A percentile compares a stretch with the other conserved stretches of the same genome.
Evolutionary conservation across 257 asterid genomes (phyloP).

Genomic region (Solanum phureja): DNA sequence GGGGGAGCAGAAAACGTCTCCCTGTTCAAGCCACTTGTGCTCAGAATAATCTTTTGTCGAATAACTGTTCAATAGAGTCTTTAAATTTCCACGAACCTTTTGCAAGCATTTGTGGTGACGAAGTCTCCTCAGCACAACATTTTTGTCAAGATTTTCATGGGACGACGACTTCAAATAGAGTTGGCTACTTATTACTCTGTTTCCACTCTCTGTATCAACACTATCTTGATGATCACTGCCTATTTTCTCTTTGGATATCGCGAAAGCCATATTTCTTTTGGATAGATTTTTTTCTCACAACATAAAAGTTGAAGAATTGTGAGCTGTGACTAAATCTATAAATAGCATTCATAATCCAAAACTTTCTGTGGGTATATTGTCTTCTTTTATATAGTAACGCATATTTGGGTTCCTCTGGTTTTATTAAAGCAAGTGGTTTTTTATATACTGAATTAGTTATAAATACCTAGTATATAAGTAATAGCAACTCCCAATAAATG

Average conservation of each 20-base stretch:
- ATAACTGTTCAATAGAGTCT: conserved; percentile 5
- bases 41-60: conserved; percentile 4
- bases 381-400: background rate
- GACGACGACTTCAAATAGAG: conserved; percentile 30
- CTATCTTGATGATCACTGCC: background rate
- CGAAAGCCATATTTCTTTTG: conserved; percentile 25
- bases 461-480: background rate
- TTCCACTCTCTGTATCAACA: background rate
- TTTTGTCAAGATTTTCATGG: conserved; percentile 31
- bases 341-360: background rate
- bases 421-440: background rate
- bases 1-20: conserved; percentile 45
- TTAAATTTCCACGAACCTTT: conserved; percentile 28
- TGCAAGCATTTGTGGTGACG: conserved; percentile 42
- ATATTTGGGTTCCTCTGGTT: background rate
- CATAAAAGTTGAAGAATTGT: background rate
- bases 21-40: conserved; percentile 41
- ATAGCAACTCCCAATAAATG: background rate
- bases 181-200: conserved; percentile 30
- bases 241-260: conserved; percentile 17
- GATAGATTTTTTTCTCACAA: background rate
- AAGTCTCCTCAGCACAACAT: conserved; percentile 44
- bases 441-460: background rate
- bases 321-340: background rate
- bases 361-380: conserved; percentile 11